phyloP scores from a whole-genome alignment of 176 grass and related monocot species.

The Melocanna baccifera region DNA sequence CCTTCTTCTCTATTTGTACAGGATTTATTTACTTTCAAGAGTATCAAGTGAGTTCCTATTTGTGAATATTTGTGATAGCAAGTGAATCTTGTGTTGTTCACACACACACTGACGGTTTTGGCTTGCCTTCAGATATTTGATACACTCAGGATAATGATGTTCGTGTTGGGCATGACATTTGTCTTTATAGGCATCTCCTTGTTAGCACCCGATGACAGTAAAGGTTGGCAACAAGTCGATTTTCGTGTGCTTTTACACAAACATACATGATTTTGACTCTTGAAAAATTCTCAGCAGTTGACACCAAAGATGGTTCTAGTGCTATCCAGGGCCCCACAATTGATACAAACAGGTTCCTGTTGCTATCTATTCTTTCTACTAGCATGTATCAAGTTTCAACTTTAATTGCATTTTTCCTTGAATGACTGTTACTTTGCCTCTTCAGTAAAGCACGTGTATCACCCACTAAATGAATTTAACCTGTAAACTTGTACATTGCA shows the following conservation, averaged over 20 bases:
- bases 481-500: slow-evolving; percentile 30
- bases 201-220: slow-evolving; percentile 82
- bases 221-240: slow-evolving; percentile 55
- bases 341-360: slow-evolving; percentile 67
- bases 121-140: slow-evolving; percentile 61
- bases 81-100: slow-evolving; percentile 22
- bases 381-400: slow-evolving; percentile 15
- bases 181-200: slow-evolving; percentile 95
- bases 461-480: not conserved
- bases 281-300: slow-evolving; percentile 42
- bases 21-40: slow-evolving; percentile 99
- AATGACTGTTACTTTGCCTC: not conserved
- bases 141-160: slow-evolving; percentile 90
- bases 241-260: slow-evolving; percentile 18
- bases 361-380: slow-evolving; percentile 18
- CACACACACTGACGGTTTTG: slow-evolving; percentile 29
- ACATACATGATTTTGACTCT: slow-evolving; percentile 34
- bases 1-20: slow-evolving; percentile 97
- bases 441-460: slow-evolving; percentile 3
- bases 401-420: not conserved
- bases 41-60: slow-evolving; percentile 72
- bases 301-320: slow-evolving; percentile 47
- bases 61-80: slow-evolving; percentile 2
- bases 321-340: slow-evolving; percentile 34
- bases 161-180: slow-evolving; percentile 76